Evolutionary conservation across 805 yeast species (phyloP), one percentile per base, ranked within the genome.

Genomic region (Yarrowia yakushimensis): DNA sequence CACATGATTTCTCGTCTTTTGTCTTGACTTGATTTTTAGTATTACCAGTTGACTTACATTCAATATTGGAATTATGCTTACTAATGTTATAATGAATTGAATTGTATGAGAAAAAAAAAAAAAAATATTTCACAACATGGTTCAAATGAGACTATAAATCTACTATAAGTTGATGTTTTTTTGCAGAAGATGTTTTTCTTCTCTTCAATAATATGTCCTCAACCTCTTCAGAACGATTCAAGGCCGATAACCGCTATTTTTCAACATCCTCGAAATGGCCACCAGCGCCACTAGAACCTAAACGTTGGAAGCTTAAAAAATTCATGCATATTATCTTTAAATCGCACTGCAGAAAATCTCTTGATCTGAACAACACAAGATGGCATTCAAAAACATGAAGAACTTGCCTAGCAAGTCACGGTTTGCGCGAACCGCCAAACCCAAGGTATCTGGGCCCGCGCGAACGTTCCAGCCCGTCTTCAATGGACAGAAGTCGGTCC

Each of bases 361-460:
- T 27, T 30, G 52, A 45, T 45, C 52, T 45, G 25, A 28, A 45
- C 52, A 28, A 8, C 25, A n/a, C 52, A 28, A 18, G 13, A 48
- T 48, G 55, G 39, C 30, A 22, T 48, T 48, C 33, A 48, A 48
- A 23, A 48, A 48, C 33, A 23, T 52, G 43, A 52, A 52, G 17
- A 52, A 52, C 33, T 7, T 52, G 33, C 23, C 42, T 2, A 12
- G 33, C n/a, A 17, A 45, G 12, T 2, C 33, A n/a, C 59, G 59
- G 28, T 52, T 52, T 52, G 43, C 34, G 23, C 42, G 59, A 23
- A 4, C 41, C 9, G 31, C 31, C 23, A 34, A 52, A 7, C 43
- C 61, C 22, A 18, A 28, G 23, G n/a, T 22, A 6, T 39, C 61
- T 8, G 61, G 61, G 8, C 61, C 61, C 22, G 61, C 61, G 2